Base-by-base conservation (phyloP, 192 early-diverging fungal species). In the Lunasporangiospora selenospora region DNA sequence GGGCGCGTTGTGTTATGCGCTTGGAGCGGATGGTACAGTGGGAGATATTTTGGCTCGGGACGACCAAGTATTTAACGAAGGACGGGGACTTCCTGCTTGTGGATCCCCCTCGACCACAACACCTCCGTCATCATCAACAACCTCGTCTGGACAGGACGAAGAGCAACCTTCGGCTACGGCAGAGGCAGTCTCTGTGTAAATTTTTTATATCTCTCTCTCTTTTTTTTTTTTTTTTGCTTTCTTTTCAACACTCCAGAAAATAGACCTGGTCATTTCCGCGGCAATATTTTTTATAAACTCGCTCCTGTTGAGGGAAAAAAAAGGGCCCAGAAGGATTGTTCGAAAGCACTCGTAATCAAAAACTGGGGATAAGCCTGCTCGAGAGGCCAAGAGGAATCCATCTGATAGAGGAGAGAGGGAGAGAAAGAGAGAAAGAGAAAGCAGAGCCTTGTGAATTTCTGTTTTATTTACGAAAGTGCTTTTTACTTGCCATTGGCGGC, bases 1-100 rank as follows among this genome's bases (percentile, higher is more conserved):
- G 51, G 67, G 82, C 13, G 82, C 86, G 3, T 18, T 88, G 48
- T 90, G 88, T 42, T 87, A 88, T 81, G 76, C 70, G 0, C 51
- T 54, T 24, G 78, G 76, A 8, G 76, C 75, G 12, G 75, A 77
- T 15, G 40, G 36, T 2, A n/a, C 61, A n/a, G 66, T 77, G 23
- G 29, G 53, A 3, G 48, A 36, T 1, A 66, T 66, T 1, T 47
- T 77, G 24, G 45, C 46, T 37, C 48, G 38, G 2, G 76, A 77
- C 29, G 76, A 69, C 37, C 30, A 34, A 47, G 15, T 10, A 27
- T 21, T 27, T 10, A 3, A 47, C 13, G 6, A 10, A 47, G 26
- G 45, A 47, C 8, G 45, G 29, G 26, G 15, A 9, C 37, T 7
- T 38, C 37, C 37, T n/a, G n/a, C n/a, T n/a, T n/a, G n/a, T n/a